Evolutionary conservation across 495 filamentous ascomycete genomes (phyloP).

Genomic region (Apiosordaria backusii): DNA sequence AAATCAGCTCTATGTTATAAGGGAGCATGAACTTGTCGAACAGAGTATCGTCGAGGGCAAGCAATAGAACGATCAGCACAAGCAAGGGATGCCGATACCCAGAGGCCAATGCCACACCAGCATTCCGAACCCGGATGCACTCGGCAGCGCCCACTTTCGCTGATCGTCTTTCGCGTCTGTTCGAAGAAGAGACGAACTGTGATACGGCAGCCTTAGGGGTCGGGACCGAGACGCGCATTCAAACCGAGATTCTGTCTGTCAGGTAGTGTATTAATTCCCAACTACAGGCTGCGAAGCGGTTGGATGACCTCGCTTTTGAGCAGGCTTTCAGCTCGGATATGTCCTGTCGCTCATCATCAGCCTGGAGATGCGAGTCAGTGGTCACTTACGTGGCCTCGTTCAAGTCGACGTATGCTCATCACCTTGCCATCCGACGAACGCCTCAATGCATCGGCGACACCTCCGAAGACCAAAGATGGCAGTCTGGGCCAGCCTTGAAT

Average conservation of each 20-base stretch:
- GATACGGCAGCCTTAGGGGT: conserved; percentile 10
- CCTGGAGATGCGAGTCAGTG: too few species aligned
- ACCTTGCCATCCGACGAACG: too few species aligned
- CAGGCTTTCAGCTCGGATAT: background rate
- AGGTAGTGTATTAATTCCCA: background rate
- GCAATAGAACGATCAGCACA: background rate
- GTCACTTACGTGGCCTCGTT: background rate
- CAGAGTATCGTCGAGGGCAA: too few species aligned
- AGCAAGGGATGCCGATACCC: background rate
- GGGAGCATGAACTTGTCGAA: too few species aligned
- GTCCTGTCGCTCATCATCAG: background rate
- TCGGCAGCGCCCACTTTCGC: background rate
- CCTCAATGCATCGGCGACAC: too few species aligned
- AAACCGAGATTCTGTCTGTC: background rate
- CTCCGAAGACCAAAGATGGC: too few species aligned
- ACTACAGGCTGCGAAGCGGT: background rate
- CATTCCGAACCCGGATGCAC: background rate
- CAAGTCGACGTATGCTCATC: background rate
- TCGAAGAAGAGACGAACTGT: conserved; percentile 4
- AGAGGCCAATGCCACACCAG: too few species aligned
- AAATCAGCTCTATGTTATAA: too few species aligned
- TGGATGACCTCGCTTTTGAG: background rate
- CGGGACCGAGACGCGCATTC: conserved; percentile 15
- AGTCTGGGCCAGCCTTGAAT: too few species aligned
- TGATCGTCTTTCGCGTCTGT: too few species aligned